Base-by-base conservation (phyloP, 2,329 filamentous ascomycete species). In the Sporothrix mexicana region DNA sequence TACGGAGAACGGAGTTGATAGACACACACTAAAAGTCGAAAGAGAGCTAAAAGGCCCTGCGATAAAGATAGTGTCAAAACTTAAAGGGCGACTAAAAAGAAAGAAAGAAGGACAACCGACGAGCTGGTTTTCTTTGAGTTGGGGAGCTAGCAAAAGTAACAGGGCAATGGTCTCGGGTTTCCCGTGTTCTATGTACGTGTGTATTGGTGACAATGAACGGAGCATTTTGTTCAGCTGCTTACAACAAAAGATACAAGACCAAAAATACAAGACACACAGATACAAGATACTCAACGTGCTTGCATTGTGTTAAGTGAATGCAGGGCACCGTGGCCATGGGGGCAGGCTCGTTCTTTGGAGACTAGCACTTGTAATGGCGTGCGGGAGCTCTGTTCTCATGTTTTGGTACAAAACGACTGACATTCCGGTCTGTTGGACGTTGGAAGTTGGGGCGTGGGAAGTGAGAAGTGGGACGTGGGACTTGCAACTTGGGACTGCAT, bases 1-100 rank as follows among this genome's bases (percentile, higher is more conserved):
- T 17, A 70, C 49, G 12, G 41, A 43, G 15, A 61, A 45, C 64
- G 69, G 73, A 72, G 66, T 36, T 70, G n/a, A 72, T 53, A 25
- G 73, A 73, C 62, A 67, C 47, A 69, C 36, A 71, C n/a, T 45
- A 66, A 30, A 69, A 51, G 13, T 17, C 5, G n/a, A 55, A 25
- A 43, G 25, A 23, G 8, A 64, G 36, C 20, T 61, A 62, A 47
- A 47, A n/a, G 57, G 64, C 45, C 25, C 47, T 51, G 43, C 25
- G 45, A 51, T 36, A 47, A 17, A 66, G 43, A 41, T 62, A 62
- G 47, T 36, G 30, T 41, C 20, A 12, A 69, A 47, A 61, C 20
- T 17, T 45, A 70, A 47, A 66, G 3, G 41, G 23, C 12, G 61
- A n/a, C 3, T 43, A 20, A 45, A 61, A 66, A 23, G 47, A 57